phyloP scores from a whole-genome alignment of 164 flowering plant genomes.

The Berberis thunbergii region DNA sequence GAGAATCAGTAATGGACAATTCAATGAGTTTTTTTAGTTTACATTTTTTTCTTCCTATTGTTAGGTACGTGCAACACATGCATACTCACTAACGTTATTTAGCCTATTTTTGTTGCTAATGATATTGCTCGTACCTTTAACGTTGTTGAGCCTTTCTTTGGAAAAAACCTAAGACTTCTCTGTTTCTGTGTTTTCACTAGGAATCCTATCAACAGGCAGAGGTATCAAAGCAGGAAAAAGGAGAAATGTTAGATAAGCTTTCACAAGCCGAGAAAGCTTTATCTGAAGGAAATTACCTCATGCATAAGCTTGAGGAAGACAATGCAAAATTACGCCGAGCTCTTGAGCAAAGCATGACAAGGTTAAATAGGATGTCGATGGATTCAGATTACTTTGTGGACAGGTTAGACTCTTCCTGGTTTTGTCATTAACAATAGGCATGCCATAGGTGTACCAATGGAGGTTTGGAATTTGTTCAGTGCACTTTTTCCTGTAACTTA shows the following conservation, averaged over 20 bases:
- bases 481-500: no score
- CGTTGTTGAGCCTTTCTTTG: no score
- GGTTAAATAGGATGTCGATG: constrained; percentile 93
- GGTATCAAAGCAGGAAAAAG: constrained; percentile 51
- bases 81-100: no score
- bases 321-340: constrained; percentile 81
- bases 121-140: no score
- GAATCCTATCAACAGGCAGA: constrained; percentile 53
- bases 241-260: constrained; percentile 52
- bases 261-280: constrained; percentile 48
- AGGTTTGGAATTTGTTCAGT: no score
- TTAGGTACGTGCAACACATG: no score
- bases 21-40: constrained; percentile 4
- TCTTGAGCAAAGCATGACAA: constrained; percentile 96
- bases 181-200: constrained; percentile 24
- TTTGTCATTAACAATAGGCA: no score
- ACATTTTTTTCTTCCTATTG: no score
- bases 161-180: no score
- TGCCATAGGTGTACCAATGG: no score
- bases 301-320: constrained; percentile 80
- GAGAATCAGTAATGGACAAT: not conserved
- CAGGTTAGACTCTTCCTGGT: constrained; percentile 39
- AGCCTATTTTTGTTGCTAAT: no score
- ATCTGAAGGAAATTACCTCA: constrained; percentile 53
- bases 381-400: constrained; percentile 95